Base-by-base conservation (phyloP, 441 rosid genomes). In the Melastoma candidum region DNA sequence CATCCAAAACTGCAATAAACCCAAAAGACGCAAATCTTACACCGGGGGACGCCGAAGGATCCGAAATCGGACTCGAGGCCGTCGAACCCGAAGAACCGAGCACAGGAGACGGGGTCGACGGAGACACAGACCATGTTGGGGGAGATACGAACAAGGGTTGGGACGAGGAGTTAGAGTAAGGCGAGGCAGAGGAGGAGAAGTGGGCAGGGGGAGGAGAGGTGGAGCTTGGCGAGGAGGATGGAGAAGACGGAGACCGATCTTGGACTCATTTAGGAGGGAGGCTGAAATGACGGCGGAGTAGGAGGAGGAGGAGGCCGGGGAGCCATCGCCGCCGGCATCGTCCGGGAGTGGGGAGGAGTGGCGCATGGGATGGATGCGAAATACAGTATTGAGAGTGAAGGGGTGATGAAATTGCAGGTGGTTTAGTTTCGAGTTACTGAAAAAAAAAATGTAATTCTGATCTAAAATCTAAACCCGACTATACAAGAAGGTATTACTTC, bases 1-100 rank as follows among this genome's bases (percentile, higher is more conserved):
- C 25, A 52, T 32, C 17, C 27, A 7, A 17, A 52, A 52, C 11
- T 4, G 56, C 12, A 52, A 5, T 13, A 52, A 10, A 12, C 11
- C 29, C 2, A 22, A n/a, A 4, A 52, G 24, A 10, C 59, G 6
- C 41, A 49, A 63, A 54, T 75, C 97, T 80, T 84, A 94, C 96
- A 94, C 94, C 96, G 89, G 69, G 97, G 99, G 64, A 87, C 99
- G 57, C 99, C 99, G 17, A 94, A 86, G 51, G 71, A 74, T 17
- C 92, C 99, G 56, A 94, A 94, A 66, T 90, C 94, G 27, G 95
- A 85, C 43, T 82, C 94, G 47, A 85, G 76, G 2, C 94, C 96
- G 46, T 87, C 95, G 32, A 84, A 57, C 1, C 86, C 89, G 58
- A 81, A 85, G 61, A 81, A 83, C 10, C 79, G 83, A 66, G 78